Evolutionary conservation across 2,329 filamentous ascomycete species (phyloP).

Genomic region (Xylariaceae sp.): DNA sequence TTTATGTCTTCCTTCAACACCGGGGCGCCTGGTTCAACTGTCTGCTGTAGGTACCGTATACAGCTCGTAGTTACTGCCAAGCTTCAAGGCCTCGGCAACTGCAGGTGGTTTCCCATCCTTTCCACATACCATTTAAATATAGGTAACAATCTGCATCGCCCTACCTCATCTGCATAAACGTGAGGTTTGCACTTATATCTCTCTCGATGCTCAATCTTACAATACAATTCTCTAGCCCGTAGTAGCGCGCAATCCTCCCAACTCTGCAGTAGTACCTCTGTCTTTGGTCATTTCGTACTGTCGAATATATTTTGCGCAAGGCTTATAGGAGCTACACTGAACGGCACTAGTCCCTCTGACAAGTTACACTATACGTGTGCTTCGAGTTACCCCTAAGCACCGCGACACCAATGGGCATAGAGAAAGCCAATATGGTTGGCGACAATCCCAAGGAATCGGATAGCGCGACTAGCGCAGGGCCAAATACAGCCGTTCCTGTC

Average conservation of each 20-base stretch:
- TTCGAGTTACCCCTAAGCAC: background rate
- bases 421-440: slow-evolving; percentile 24
- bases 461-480: slow-evolving; percentile 30
- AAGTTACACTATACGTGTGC: background rate
- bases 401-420: slow-evolving; percentile 29
- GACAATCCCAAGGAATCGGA: slow-evolving; percentile 24
- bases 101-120: slow-evolving; percentile 2
- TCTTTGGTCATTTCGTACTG: too few species aligned
- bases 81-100: slow-evolving; percentile 22
- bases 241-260: too few species aligned
- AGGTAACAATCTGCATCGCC: background rate
- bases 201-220: background rate
- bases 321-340: slow-evolving; percentile 1
- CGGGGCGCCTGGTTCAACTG: background rate
- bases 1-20: background rate
- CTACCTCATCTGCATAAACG: background rate
- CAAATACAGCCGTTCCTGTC: slow-evolving; percentile 32
- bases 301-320: slow-evolving; percentile 9
- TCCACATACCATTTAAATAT: slow-evolving; percentile 11
- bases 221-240: too few species aligned
- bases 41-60: too few species aligned
- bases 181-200: background rate
- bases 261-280: too few species aligned
- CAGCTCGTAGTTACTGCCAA: too few species aligned
- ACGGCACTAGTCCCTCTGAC: background rate